Conservation (phyloP, 176 grass and related monocot species). For the Cenchrus purpureus region DNA sequence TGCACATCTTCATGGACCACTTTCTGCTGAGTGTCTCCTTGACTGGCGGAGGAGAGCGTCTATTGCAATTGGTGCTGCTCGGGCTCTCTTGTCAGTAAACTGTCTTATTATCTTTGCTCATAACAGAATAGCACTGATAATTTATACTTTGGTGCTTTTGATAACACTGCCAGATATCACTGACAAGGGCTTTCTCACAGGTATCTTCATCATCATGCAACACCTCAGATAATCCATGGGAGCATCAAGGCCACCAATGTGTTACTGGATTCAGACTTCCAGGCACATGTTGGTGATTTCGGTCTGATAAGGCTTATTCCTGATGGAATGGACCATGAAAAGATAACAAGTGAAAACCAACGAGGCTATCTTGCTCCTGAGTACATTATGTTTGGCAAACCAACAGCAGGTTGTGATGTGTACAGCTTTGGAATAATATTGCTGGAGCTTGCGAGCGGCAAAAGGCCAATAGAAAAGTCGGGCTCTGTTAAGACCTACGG, state of each 20-base stretch:
- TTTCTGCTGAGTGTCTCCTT: conserved; percentile 71
- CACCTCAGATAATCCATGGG: conserved; percentile 67
- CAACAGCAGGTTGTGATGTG: conserved; percentile 63
- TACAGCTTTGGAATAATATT: conserved; percentile 86
- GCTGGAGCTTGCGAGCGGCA: conserved; percentile 72
- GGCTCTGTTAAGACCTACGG: conserved; percentile 42
- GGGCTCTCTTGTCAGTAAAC: conserved; percentile 64
- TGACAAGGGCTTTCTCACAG: conserved; percentile 44
- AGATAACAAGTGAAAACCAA: conserved; percentile 61
- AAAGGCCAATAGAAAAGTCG: conserved; percentile 58
- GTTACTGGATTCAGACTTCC: conserved; percentile 68
- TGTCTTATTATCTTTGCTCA: conserved; percentile 43
- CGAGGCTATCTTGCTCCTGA: conserved; percentile 79
- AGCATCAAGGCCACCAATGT: conserved; percentile 79
- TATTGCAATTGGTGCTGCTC: conserved; percentile 70
- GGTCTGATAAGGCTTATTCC: conserved; percentile 63
- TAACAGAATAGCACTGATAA: not conserved
- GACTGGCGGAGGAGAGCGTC: conserved; percentile 72
- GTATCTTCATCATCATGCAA: conserved; percentile 66
- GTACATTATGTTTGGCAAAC: conserved; percentile 69
- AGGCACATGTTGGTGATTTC: conserved; percentile 71
- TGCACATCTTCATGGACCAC: conserved; percentile 75
- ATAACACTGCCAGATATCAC: not conserved
- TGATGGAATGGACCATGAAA: conserved; percentile 58
- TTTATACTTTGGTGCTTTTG: not conserved